Evolutionary conservation across 805 yeast genomes (phyloP).

Genomic region (Priceomyces fermenticarens): DNA sequence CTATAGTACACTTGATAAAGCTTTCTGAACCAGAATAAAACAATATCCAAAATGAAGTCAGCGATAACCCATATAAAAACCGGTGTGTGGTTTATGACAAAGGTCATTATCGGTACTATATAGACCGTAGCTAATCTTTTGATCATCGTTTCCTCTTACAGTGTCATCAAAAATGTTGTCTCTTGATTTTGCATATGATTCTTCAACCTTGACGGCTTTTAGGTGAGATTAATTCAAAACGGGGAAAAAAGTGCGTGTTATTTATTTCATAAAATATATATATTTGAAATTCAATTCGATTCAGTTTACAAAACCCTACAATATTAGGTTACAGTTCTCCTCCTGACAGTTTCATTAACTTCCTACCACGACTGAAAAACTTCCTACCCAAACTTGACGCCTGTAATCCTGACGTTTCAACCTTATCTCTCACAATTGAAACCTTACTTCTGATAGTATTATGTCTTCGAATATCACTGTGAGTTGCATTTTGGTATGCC

Average conservation of each 20-base stretch:
- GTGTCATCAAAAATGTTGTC: neutral
- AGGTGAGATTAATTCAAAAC: no score
- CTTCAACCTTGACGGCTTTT: neutral
- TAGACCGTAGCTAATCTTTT: conserved; percentile 2
- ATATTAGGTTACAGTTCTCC: neutral
- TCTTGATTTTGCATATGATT: neutral
- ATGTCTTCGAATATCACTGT: conserved; percentile 50
- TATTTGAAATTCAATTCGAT: neutral
- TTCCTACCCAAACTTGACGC: conserved; percentile 57
- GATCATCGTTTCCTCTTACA: conserved; percentile 3
- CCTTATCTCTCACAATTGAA: conserved; percentile 49
- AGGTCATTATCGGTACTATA: conserved; percentile 16
- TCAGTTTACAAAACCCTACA: no score
- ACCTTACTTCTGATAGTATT: conserved; percentile 46
- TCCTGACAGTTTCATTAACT: conserved; percentile 35
- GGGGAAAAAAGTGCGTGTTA: no score
- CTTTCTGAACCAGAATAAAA: conserved; percentile 45
- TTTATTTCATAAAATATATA: neutral
- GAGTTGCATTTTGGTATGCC: conserved; percentile 65
- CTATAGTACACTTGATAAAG: conserved; percentile 31
- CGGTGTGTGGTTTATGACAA: conserved; percentile 30
- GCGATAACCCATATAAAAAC: conserved; percentile 39
- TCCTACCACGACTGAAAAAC: conserved; percentile 55
- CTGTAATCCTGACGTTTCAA: conserved; percentile 41
- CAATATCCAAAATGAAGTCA: conserved; percentile 43